Percentiles rank a stretch among this genome's conserved stretches.
Conservation (phyloP, 1,284 basidiomycete genomes). For the Cryptococcus sp. region DNA sequence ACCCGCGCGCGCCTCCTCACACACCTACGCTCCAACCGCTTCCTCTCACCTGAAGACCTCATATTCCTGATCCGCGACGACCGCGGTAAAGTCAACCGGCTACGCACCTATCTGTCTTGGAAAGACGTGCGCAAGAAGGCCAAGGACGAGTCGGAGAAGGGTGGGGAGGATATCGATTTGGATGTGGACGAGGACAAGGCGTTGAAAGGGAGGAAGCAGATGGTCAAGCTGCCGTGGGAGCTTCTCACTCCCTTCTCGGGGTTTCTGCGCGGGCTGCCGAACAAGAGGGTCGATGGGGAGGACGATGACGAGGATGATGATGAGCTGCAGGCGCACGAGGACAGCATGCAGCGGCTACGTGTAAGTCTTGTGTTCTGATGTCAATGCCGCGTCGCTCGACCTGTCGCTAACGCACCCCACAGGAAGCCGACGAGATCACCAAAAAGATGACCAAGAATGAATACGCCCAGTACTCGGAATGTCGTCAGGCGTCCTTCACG, state of each 20-base stretch:
- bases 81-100: constrained; percentile 85
- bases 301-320: constrained; percentile 96
- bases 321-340: constrained; percentile 92
- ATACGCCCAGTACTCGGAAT: constrained; percentile 96
- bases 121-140: constrained; percentile 95
- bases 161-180: constrained; percentile 67
- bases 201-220: constrained; percentile 84
- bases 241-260: constrained; percentile 86
- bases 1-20: constrained; percentile 84
- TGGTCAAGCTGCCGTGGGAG: constrained; percentile 96
- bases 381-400: background rate
- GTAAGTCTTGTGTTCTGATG: constrained; percentile 48
- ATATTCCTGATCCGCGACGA: constrained; percentile 96
- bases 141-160: constrained; percentile 63
- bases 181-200: constrained; percentile 68
- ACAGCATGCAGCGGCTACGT: constrained; percentile 80
- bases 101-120: constrained; percentile 95
- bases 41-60: constrained; percentile 86
- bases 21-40: constrained; percentile 74
- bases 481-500: constrained; percentile 93
- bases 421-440: constrained; percentile 94
- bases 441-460: constrained; percentile 94
- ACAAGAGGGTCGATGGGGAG: constrained; percentile 57
- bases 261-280: constrained; percentile 57
- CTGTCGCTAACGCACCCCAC: constrained; percentile 1